Conservation (phyloP, 2,329 filamentous ascomycete genomes). For the Paraphoma chrysanthemicola region DNA sequence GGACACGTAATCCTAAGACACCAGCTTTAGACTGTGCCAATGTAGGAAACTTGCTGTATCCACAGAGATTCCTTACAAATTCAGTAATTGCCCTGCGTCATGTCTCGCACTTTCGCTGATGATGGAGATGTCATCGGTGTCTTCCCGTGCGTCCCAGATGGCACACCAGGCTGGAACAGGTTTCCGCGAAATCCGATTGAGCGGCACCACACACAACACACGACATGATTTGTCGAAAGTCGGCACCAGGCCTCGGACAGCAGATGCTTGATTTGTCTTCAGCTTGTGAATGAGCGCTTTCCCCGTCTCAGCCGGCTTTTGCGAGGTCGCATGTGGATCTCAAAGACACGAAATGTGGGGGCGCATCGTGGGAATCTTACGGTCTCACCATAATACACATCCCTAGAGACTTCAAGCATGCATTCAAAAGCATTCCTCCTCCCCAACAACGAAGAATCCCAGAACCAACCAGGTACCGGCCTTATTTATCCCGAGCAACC, state of each 20-base stretch:
- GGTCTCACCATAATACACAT: neutral
- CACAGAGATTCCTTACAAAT: neutral
- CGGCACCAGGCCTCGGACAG: neutral
- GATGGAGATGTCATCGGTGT: neutral
- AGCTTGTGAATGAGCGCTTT: neutral
- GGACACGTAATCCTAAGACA: too few relatives aligned
- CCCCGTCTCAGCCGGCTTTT: neutral
- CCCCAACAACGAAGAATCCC: too few relatives aligned
- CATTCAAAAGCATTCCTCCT: too few relatives aligned
- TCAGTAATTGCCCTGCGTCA: neutral
- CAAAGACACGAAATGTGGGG: neutral
- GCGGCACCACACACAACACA: neutral
- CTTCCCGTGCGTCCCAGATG: neutral
- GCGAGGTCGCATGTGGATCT: neutral
- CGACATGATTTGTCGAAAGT: neutral
- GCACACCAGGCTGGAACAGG: neutral
- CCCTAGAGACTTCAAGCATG: too few relatives aligned
- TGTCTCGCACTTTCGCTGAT: neutral
- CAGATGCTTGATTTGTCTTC: neutral
- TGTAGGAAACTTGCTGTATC: too few relatives aligned
- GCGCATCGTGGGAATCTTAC: neutral
- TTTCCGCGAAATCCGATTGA: neutral
- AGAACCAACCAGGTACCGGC: neutral
- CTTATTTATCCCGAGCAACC: neutral
- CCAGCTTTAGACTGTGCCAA: too few relatives aligned